Base-by-base conservation (phyloP, 176 grass and related monocot genomes). In the Triticum monococcum region DNA sequence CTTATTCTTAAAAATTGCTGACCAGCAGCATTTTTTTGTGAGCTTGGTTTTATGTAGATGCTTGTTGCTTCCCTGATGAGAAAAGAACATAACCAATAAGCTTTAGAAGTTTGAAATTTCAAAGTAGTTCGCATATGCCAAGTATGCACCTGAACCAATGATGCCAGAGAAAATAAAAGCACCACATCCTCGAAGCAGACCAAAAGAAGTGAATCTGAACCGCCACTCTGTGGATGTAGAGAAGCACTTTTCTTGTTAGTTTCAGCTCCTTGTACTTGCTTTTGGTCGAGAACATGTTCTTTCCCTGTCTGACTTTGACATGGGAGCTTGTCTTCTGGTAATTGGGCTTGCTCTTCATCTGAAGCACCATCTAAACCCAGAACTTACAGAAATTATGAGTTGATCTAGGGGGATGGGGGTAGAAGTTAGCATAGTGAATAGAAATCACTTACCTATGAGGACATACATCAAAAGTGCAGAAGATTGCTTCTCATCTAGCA, bases 391-490 rank as follows among this genome's bases (percentile, higher is more conserved):
- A 87, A 54, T 82, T 83, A 87, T 30, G 14, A 2, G 72, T 76
- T 52, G 75, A 88, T 78, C n/a, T 64, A 89, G 78, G 40, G 43
- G 30, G 7, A 1, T 59, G 54, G 72, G 31, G 65, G 65, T 25
- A 83, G 28, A 86, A 68, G 12, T 87, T 57, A 87, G 85, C 64
- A 38, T 77, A 68, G 40, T 64, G 65, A 78, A 65, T 48, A 80
- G 68, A 54, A 80, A 91, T 70, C 82, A 98, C 93, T 94, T 98
- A 86, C 96, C 96, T 94, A 95, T 88, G 81, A 54, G 16, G 50
- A 93, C 89, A 98, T 95, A 92, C 86, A 95, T 86, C 54, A 91
- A 91, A 94, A 94, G 78, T 61, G 86, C 86, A 86, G 78, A 77
- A 25, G 76, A 63, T 71, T 92, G 87, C 64, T 92, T 98, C 83